phyloP scores from a whole-genome alignment of 805 yeast species.

The Candida alai region DNA sequence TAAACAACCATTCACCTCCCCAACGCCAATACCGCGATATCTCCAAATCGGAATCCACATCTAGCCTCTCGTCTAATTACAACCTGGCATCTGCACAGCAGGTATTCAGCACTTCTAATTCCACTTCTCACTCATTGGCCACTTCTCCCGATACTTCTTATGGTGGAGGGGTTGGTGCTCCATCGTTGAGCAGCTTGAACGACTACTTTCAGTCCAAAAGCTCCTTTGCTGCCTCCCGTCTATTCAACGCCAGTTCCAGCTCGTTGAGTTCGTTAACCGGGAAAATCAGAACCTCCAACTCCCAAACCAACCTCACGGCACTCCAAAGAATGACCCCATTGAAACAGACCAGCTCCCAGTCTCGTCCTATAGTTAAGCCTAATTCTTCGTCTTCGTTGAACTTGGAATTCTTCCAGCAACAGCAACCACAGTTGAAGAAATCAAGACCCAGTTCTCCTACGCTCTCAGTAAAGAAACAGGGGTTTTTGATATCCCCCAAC shows the following conservation, averaged over 20 bases:
- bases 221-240: slow-evolving; percentile 10
- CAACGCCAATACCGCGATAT: slow-evolving; percentile 6
- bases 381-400: slow-evolving; percentile 30
- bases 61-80: slow-evolving; percentile 19
- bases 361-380: slow-evolving; percentile 20
- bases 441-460: slow-evolving; percentile 49
- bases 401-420: slow-evolving; percentile 27
- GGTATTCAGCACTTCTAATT: slow-evolving; percentile 25
- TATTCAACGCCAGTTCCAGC: slow-evolving; percentile 16
- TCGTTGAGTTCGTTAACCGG: slow-evolving; percentile 18
- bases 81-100: slow-evolving; percentile 15
- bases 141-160: slow-evolving; percentile 30
- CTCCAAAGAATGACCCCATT: slow-evolving; percentile 44
- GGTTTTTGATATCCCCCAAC: slow-evolving; percentile 32
- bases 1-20: slow-evolving; percentile 3
- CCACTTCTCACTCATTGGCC: slow-evolving; percentile 25
- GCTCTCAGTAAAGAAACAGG: slow-evolving; percentile 7
- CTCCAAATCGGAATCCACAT: slow-evolving; percentile 25
- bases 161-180: slow-evolving; percentile 7
- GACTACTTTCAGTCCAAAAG: slow-evolving; percentile 29
- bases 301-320: slow-evolving; percentile 21
- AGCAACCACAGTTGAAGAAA: slow-evolving; percentile 24
- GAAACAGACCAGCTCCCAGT: slow-evolving; percentile 15
- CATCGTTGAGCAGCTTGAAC: slow-evolving; percentile 29
- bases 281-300: slow-evolving; percentile 20